phyloP scores from a whole-genome alignment of 495 filamentous ascomycete genomes.

The Xylaria longipes region DNA sequence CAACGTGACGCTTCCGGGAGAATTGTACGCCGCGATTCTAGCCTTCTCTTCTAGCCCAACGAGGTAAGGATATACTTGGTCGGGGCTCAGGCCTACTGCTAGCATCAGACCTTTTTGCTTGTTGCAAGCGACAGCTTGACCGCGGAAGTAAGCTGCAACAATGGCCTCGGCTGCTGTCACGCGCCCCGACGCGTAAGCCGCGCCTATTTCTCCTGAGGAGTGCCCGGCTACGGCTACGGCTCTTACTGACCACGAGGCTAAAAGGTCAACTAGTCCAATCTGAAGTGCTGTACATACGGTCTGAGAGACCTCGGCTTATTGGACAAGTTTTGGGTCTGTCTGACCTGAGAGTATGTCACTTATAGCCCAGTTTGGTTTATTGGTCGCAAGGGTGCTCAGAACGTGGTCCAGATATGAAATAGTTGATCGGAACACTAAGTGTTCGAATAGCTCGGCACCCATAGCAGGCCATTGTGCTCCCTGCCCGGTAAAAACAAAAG shows the following conservation, averaged over 20 bases:
- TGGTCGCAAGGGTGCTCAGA: too few relatives aligned
- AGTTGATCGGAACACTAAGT: not conserved
- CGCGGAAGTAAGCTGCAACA: conserved; percentile 38
- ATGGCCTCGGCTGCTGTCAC: conserved; percentile 32
- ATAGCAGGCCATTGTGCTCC: conserved; percentile 24
- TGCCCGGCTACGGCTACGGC: conserved; percentile 45
- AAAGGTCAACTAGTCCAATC: conserved; percentile 54
- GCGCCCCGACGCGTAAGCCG: conserved; percentile 41
- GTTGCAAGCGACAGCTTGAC: conserved; percentile 29
- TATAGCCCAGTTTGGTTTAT: too few relatives aligned
- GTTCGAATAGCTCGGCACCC: conserved; percentile 22
- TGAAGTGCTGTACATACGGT: conserved; percentile 50
- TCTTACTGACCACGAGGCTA: conserved; percentile 50
- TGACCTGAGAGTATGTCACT: too few relatives aligned
- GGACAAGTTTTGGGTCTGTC: too few relatives aligned
- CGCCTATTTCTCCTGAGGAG: conserved; percentile 47
- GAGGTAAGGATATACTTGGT: conserved; percentile 32
- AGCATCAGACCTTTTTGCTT: conserved; percentile 43
- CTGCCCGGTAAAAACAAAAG: conserved; percentile 2
- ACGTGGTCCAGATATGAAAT: conserved; percentile 14
- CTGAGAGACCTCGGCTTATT: too few relatives aligned
- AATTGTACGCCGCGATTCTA: conserved; percentile 46
- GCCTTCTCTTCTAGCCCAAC: conserved; percentile 11
- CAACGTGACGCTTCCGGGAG: conserved; percentile 42
- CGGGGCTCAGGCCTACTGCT: conserved; percentile 42